These are phyloP conservation scores for Diplodia mutila DNA, from an alignment of 2,329 filamentous ascomycete species.

Conservation along the genomic window DNA sequence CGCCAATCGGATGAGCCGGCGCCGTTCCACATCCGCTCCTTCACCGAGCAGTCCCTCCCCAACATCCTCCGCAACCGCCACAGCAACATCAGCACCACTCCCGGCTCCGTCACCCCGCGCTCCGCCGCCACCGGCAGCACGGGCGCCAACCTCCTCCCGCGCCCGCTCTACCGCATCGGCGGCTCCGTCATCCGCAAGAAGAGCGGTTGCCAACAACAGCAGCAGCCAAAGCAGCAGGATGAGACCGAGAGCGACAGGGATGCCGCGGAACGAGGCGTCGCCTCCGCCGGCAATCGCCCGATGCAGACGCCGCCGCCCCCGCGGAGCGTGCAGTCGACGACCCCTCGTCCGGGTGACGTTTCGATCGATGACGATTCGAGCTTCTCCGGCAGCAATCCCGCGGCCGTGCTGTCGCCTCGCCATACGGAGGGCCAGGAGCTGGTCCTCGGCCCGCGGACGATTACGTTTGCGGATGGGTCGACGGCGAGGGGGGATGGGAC, in stretches of 20 bases:
- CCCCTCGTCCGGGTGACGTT: background rate
- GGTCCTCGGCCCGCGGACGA: conserved; percentile 2
- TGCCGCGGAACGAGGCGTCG: background rate
- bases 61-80: conserved; percentile 33
- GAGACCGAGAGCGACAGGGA: background rate
- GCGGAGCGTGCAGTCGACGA: background rate
- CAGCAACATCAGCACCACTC: conserved; percentile 24
- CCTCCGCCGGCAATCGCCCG: background rate
- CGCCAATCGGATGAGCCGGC: conserved; percentile 32
- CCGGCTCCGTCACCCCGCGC: conserved; percentile 5
- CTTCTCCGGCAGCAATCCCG: background rate
- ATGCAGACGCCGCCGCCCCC: background rate
- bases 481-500: background rate
- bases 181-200: conserved; percentile 38
- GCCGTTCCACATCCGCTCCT: conserved; percentile 38
- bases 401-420: background rate
- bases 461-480: conserved; percentile 17
- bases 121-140: conserved; percentile 27
- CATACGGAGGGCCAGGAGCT: background rate
- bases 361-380: background rate
- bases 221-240: background rate
- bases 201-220: background rate
- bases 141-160: conserved; percentile 33
- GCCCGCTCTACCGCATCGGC: conserved; percentile 41
- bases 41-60: conserved; percentile 33